phyloP scores from a whole-genome alignment of 352 stramenopile genomes.

The Phytopythium sindhum region DNA sequence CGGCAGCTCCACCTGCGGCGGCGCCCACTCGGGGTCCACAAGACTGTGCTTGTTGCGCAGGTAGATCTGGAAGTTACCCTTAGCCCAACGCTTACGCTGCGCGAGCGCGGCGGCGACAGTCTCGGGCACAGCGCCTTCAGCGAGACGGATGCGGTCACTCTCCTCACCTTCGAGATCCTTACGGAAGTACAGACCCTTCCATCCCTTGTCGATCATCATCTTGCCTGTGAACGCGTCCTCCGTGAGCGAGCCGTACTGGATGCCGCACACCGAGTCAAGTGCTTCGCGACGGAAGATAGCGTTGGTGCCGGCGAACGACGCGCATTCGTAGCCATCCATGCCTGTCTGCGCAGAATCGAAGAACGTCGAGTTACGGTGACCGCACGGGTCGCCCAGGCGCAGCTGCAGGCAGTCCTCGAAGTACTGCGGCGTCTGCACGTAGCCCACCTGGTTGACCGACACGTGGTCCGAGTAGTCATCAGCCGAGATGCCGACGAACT shows the following conservation, averaged over 20 bases:
- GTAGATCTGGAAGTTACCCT: conserved; percentile 79
- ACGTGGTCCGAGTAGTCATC: conserved; percentile 76
- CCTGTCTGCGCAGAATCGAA: conserved; percentile 71
- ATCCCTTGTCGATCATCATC: conserved; percentile 82
- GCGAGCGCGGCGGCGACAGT: conserved; percentile 54
- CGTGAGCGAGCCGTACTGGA: conserved; percentile 72
- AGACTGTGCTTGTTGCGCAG: conserved; percentile 63
- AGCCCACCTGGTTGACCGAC: conserved; percentile 65
- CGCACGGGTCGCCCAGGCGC: conserved; percentile 53
- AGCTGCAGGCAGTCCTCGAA: conserved; percentile 70
- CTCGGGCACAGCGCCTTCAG: conserved; percentile 63
- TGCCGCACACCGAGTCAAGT: conserved; percentile 68
- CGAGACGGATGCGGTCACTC: conserved; percentile 61
- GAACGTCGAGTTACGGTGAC: conserved; percentile 72
- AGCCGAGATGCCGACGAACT: conserved; percentile 46
- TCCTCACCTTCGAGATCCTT: conserved; percentile 74
- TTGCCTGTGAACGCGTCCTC: conserved; percentile 76
- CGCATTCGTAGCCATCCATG: conserved; percentile 71
- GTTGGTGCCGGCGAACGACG: conserved; percentile 72
- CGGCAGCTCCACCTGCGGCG: conserved; percentile 44
- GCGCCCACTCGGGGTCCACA: conserved; percentile 54
- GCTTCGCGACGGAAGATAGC: conserved; percentile 74
- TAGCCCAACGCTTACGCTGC: conserved; percentile 72
- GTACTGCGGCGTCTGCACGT: conserved; percentile 73
- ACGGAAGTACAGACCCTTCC: conserved; percentile 75